Percentiles rank a stretch among this genome's conserved stretches.
phyloP scores from a whole-genome alignment of 371 early-diverging fungal species.

The Circinella umbellata region DNA sequence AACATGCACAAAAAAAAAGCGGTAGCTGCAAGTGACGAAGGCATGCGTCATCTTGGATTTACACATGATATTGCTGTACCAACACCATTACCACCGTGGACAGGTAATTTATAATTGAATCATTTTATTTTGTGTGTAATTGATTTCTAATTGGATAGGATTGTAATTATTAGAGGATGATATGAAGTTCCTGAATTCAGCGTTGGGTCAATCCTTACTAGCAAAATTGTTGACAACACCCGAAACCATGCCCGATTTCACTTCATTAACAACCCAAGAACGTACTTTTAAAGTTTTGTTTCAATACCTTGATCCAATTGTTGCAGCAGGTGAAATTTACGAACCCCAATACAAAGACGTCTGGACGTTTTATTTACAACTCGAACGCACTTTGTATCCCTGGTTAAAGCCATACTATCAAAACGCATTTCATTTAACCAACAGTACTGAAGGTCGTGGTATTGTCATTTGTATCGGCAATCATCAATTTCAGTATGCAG shows the following conservation, averaged over 20 bases:
- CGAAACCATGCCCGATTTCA: conserved; percentile 36
- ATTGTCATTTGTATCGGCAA: conserved; percentile 75
- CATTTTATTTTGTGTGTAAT: too few species aligned
- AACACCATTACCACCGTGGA: conserved; percentile 25
- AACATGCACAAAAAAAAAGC: neutral
- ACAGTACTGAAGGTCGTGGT: conserved; percentile 49
- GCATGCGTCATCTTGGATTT: conserved; percentile 16
- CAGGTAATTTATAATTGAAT: conserved; percentile 21
- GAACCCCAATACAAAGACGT: conserved; percentile 20
- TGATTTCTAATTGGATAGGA: neutral
- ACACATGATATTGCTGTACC: conserved; percentile 35
- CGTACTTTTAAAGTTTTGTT: conserved; percentile 43
- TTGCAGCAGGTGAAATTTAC: conserved; percentile 32
- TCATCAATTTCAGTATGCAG: conserved; percentile 63
- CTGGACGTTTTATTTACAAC: conserved; percentile 24
- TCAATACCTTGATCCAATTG: conserved; percentile 35
- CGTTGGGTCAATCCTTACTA: conserved; percentile 17
- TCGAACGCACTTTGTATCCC: conserved; percentile 31
- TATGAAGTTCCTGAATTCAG: conserved; percentile 14
- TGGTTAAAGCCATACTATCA: conserved; percentile 33
- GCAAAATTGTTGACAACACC: conserved; percentile 24
- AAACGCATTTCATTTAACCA: conserved; percentile 32
- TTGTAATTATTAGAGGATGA: conserved; percentile 14
- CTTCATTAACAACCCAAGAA: conserved; percentile 32
- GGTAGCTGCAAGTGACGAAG: conserved; percentile 12